phyloP scores from a whole-genome alignment of 129 eudicot species.

The Centella asiatica region DNA sequence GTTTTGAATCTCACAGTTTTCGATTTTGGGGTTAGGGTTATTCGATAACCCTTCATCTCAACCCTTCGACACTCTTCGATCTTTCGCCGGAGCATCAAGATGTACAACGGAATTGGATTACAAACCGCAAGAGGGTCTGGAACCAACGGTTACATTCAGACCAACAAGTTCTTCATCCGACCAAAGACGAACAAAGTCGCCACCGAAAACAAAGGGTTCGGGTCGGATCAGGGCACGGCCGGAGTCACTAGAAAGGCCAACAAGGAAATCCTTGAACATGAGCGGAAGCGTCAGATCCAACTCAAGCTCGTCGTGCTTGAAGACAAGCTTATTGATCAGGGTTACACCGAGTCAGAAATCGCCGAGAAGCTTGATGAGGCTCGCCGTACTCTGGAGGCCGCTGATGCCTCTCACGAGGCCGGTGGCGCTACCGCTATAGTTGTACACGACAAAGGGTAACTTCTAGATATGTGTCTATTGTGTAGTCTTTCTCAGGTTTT shows the following conservation, averaged over 20 bases:
- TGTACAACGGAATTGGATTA: slow-evolving; percentile 91
- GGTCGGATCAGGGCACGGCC: slow-evolving; percentile 59
- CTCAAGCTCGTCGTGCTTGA: slow-evolving; percentile 73
- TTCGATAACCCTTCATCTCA: no score
- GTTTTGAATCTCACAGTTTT: no score
- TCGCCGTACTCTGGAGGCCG: slow-evolving; percentile 50
- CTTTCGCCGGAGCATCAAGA: slow-evolving; percentile 5
- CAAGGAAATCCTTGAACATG: slow-evolving; percentile 78
- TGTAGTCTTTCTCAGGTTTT: background rate
- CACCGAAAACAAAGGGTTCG: slow-evolving; percentile 43
- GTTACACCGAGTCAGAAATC: slow-evolving; percentile 66
- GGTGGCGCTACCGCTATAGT: slow-evolving; percentile 33
- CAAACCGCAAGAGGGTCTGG: background rate
- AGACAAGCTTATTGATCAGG: slow-evolving; percentile 79
- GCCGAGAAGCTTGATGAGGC: slow-evolving; percentile 59
- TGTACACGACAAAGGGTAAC: slow-evolving; percentile 5
- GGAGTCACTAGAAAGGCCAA: slow-evolving; percentile 63
- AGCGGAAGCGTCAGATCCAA: slow-evolving; percentile 87
- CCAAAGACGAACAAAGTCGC: slow-evolving; percentile 44
- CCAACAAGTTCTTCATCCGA: slow-evolving; percentile 71
- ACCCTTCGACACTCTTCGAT: background rate
- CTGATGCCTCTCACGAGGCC: slow-evolving; percentile 36
- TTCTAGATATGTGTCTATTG: background rate
- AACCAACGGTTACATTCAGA: slow-evolving; percentile 61
- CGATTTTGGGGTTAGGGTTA: slow-evolving; percentile 11